These are phyloP conservation scores for Neurospora sp. DNA, from an alignment of 495 filamentous ascomycete species.

Conservation along the genomic window DNA sequence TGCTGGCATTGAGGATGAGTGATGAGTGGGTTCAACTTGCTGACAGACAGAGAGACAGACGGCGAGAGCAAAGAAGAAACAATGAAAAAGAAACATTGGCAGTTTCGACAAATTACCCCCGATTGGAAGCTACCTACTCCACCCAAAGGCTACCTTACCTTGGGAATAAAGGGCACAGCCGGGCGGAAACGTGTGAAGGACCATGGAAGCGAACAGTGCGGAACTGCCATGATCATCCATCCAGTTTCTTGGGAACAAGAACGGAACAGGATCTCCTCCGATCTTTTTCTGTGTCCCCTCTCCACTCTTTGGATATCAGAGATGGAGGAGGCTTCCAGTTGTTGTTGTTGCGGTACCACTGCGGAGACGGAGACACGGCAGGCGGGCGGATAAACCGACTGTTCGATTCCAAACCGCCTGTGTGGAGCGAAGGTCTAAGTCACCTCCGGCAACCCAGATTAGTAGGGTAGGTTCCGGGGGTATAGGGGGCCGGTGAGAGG, in stretches of 20 bases:
- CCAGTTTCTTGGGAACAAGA: background rate
- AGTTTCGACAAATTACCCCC: background rate
- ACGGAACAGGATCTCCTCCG: background rate
- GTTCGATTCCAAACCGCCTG: background rate
- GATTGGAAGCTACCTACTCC: background rate
- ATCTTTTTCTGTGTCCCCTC: background rate
- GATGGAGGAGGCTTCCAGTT: background rate
- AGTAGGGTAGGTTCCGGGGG: too few species aligned
- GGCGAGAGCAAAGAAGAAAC: background rate
- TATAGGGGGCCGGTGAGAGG: too few species aligned
- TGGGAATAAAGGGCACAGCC: background rate
- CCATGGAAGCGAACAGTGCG: background rate
- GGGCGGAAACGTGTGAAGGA: background rate
- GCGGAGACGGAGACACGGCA: background rate
- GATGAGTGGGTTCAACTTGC: background rate
- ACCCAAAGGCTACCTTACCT: background rate
- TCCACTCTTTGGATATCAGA: background rate
- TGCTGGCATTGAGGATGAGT: background rate
- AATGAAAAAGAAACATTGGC: background rate
- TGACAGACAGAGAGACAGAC: background rate
- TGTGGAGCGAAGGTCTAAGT: too few species aligned
- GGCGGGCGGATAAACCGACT: background rate
- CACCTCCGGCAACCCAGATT: too few species aligned
- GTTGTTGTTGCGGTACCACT: background rate
- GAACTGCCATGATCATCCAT: background rate